Base-by-base conservation (phyloP, 164 flowering plant species). In the Aristolochia contorta region DNA sequence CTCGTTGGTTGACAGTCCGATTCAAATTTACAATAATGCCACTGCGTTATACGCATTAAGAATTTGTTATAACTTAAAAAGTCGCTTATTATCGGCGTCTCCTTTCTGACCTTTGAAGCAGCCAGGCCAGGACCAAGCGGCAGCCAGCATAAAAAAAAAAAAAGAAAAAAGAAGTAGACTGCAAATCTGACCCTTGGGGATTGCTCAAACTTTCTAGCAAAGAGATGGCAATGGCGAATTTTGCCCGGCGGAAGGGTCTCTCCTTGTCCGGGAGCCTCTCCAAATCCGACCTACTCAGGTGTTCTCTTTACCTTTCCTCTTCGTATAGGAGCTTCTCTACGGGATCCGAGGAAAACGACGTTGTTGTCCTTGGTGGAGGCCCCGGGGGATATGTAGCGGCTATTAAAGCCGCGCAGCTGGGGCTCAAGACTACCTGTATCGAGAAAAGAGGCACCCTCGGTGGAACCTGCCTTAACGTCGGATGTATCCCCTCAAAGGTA, bases 381-480 rank as follows among this genome's bases (percentile, higher is more conserved):
- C 97, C 97, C 50, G 97, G 97, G n/a, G 97, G 97, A 20, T 91
- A 91, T 60, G 97, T 91, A 20, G 94, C 97, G 20, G 97, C 97
- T 57, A 91, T 91, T 66, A 88, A 88, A 72, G 96, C 97, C 21
- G 96, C 97, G 23, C 97, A 91, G 76, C 72, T 91, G 0, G 97
- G 97, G 1, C 87, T 88, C 68, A 91, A 91, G 72, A 86, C 96
- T 16, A 86, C 97, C 20, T 88, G 96, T 61, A 80, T 91, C 59
- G 97, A 91, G 80, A 91, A 91, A 75, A 86, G 97, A 21, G 94
- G 94, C 6, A 52, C 91, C 12, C 92, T 91, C 59, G 97, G 97
- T 46, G 97, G 97, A 1, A 88, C 96, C 48, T 91, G 96, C 71
- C 91, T 91, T 54, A 91, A 91, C 79, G 97, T 91, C 27, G 97